phyloP scores from a whole-genome alignment of 1,284 basidiomycete species.

The Cryptococcus jaspeensis region DNA sequence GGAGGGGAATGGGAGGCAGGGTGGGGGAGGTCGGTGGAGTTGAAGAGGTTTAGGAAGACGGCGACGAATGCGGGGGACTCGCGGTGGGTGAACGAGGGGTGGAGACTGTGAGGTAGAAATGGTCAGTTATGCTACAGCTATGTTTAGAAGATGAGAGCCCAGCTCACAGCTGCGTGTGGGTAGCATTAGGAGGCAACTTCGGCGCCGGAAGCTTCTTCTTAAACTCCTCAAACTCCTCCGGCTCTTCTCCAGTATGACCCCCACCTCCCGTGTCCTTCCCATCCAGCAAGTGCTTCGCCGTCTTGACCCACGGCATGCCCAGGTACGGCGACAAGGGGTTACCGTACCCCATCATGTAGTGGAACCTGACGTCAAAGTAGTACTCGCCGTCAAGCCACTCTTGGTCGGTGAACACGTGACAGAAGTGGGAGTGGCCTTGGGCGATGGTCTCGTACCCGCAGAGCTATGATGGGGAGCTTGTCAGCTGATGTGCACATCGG shows the following conservation, averaged over 20 bases:
- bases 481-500: neutral
- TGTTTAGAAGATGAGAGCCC: too few relatives aligned
- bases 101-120: conserved; percentile 48
- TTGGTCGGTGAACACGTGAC: conserved; percentile 47
- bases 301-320: conserved; percentile 52
- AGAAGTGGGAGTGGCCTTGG: conserved; percentile 45
- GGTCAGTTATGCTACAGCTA: conserved; percentile 11
- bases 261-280: conserved; percentile 35
- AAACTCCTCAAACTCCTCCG: conserved; percentile 11
- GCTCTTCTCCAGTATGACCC: neutral
- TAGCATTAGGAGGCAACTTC: conserved; percentile 46
- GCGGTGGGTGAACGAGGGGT: conserved; percentile 53
- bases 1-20: conserved; percentile 37
- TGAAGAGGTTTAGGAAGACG: conserved; percentile 53
- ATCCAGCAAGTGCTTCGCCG: conserved; percentile 47
- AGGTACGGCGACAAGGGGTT: conserved; percentile 48
- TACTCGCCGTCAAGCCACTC: conserved; percentile 51
- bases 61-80: conserved; percentile 54
- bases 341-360: conserved; percentile 52
- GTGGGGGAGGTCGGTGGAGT: conserved; percentile 34
- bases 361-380: conserved; percentile 49
- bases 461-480: conserved; percentile 21
- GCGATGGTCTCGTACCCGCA: conserved; percentile 53
- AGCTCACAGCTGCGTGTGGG: conserved; percentile 43
- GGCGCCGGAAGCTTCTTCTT: conserved; percentile 33